These are phyloP conservation scores for Coemansia sp. DNA, from an alignment of 192 early-diverging fungal genomes.

Conservation along the genomic window DNA sequence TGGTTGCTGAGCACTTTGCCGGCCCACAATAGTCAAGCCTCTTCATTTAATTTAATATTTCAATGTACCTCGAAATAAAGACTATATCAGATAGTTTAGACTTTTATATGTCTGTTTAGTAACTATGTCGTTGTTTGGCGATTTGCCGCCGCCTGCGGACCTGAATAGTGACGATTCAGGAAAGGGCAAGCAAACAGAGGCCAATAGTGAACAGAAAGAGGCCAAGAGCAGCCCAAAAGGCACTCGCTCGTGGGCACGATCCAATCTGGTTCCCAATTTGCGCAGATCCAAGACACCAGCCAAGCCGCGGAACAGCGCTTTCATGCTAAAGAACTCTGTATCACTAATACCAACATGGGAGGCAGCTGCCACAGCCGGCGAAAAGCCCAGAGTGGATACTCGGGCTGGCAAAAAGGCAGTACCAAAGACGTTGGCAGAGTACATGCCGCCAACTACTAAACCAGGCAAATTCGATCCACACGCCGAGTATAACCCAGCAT, in stretches of 20 bases:
- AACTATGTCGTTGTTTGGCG: slow-evolving; percentile 40
- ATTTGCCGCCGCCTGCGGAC: slow-evolving; percentile 29
- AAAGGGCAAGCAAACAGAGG: not conserved
- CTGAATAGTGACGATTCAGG: not conserved
- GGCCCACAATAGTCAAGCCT: slow-evolving; percentile 27
- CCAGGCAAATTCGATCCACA: slow-evolving; percentile 25
- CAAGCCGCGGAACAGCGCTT: not conserved
- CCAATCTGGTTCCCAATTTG: slow-evolving; percentile 35
- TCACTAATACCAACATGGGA: slow-evolving; percentile 1
- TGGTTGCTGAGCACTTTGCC: slow-evolving; percentile 61
- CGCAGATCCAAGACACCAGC: slow-evolving; percentile 16
- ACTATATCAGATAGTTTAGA: not conserved
- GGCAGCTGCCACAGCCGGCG: not conserved
- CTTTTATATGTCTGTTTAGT: not conserved
- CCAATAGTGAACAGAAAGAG: not conserved
- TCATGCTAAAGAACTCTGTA: not conserved
- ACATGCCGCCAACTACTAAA: slow-evolving; percentile 13
- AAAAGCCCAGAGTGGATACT: not conserved
- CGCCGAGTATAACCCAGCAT: slow-evolving; percentile 34
- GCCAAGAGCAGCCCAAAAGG: not conserved
- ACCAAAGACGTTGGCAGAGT: slow-evolving; percentile 26
- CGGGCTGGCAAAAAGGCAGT: not conserved
- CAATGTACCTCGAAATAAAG: no score
- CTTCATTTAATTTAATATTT: not conserved
- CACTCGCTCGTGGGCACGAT: slow-evolving; percentile 14